Base-by-base conservation (phyloP, 495 filamentous ascomycete genomes). In the Aspergillus sparsus region DNA sequence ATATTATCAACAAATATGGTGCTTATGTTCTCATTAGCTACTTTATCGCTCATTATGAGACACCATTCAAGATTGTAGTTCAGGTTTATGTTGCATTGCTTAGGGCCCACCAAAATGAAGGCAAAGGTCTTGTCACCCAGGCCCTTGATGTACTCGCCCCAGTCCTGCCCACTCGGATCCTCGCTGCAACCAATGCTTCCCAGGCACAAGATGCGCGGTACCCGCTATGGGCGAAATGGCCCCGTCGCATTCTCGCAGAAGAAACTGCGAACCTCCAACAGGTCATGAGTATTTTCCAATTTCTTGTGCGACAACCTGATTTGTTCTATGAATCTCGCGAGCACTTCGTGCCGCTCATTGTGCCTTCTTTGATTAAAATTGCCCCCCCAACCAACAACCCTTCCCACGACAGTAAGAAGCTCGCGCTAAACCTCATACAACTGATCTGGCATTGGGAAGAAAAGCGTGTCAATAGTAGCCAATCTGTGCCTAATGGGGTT, bases 1-100 rank as follows among this genome's bases (percentile, higher is more conserved):
- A 99, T 71, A 90, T 96, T 61, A 97, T 99, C 79, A 98, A 98
- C 78, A 99, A 99, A 69, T 92, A 98, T 71, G 95, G 93, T 16
- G 93, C 95, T 7, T 98, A 99, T 68, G 93, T 97, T 10, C 83
- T 98, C 4, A 96, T 98, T 62, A 93, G 89, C 8, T 98, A 96
- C 73, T 99, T 99, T 78, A 97, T 98, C 62, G 90, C 91, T 0
- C 89, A 94, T 62, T 99, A 96, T 65, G 95, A 99, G 66, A 97
- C 95, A 0, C 95, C 95, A 0, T 83, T 89, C 51, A 98, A 98
- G 80, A 97, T 99, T 53, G 92, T 93, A 3, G 88, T 87, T 13
- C 93, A 97, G 68, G 92, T 98, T 42, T 98, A 98, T 66, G 86
- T 91, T 53, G 90, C 92, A 5, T 79, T 98, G 32, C 77, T 99